Percentiles rank a stretch among this genome's conserved stretches.
phyloP scores from a whole-genome alignment of 2,329 filamentous ascomycete species.

The Mycocentrospora acerina region DNA sequence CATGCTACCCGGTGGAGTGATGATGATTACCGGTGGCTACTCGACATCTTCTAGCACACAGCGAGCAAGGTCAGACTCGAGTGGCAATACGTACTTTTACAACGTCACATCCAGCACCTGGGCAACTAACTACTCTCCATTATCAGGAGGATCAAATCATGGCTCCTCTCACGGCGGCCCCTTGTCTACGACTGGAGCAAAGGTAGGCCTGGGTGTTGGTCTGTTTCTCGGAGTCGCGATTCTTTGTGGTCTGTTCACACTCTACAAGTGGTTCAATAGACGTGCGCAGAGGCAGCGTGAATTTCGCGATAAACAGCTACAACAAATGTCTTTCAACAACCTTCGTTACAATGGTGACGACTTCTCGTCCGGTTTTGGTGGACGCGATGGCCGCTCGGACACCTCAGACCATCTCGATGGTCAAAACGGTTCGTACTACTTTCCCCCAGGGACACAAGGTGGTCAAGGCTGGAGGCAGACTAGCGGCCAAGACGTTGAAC shows the following conservation, averaged over 20 bases:
- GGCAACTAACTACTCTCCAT: constrained; percentile 59
- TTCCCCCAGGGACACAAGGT: constrained; percentile 21
- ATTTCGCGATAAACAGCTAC: constrained; percentile 56
- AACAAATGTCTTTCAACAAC: constrained; percentile 54
- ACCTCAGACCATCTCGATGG: constrained; percentile 36
- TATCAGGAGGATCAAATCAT: constrained; percentile 23
- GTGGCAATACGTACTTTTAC: constrained; percentile 57
- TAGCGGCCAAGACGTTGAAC: constrained; percentile 42
- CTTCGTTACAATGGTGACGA: constrained; percentile 47
- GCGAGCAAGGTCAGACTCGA: constrained; percentile 37
- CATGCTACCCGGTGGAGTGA: constrained; percentile 62
- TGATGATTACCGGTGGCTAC: constrained; percentile 64
- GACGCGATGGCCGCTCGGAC: constrained; percentile 44
- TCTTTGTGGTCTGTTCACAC: constrained; percentile 43
- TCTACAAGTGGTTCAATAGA: constrained; percentile 52
- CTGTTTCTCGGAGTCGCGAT: constrained; percentile 48
- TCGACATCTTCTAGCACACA: constrained; percentile 46
- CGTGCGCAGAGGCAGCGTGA: constrained; percentile 44
- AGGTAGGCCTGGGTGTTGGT: constrained; percentile 50
- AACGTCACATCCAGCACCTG: constrained; percentile 63
- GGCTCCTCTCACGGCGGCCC: constrained; percentile 28
- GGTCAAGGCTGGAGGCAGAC: constrained; percentile 36
- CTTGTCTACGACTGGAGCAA: constrained; percentile 45
- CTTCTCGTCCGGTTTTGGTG: constrained; percentile 40
- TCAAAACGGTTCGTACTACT: constrained; percentile 30